Evolutionary conservation across 176 grass and related monocot species (phyloP).

Genomic region (Chloris gayana): DNA sequence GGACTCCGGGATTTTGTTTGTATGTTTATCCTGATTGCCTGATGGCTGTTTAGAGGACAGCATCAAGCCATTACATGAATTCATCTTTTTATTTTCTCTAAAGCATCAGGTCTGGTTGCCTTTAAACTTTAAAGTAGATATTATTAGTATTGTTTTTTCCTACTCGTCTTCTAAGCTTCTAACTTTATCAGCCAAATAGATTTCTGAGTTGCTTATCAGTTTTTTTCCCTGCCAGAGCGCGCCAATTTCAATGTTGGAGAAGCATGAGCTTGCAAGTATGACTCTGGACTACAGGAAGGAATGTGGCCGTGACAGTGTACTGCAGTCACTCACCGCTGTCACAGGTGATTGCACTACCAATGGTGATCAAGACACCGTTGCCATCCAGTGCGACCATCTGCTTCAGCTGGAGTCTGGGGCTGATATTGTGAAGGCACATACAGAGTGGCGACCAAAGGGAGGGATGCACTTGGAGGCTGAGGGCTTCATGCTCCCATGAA

Average conservation of each 20-base stretch:
- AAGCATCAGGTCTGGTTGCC: too few relatives aligned
- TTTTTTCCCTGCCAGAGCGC: constrained; percentile 58
- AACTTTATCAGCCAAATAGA: too few relatives aligned
- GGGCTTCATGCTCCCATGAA: too few relatives aligned
- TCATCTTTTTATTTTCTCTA: too few relatives aligned
- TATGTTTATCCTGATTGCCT: too few relatives aligned
- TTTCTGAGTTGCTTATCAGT: too few relatives aligned
- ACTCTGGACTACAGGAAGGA: constrained; percentile 98
- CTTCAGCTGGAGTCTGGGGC: constrained; percentile 80
- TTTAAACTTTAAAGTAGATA: too few relatives aligned
- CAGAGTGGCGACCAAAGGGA: constrained; percentile 75
- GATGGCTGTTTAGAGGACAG: too few relatives aligned
- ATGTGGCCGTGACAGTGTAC: constrained; percentile 76
- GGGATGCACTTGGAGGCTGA: background rate
- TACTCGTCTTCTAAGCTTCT: too few relatives aligned
- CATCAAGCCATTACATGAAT: too few relatives aligned
- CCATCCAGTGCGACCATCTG: constrained; percentile 82
- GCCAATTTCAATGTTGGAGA: constrained; percentile 87
- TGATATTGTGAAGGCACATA: constrained; percentile 82
- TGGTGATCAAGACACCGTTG: background rate
- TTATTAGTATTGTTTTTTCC: too few relatives aligned
- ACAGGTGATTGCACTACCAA: background rate
- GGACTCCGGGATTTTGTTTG: too few relatives aligned
- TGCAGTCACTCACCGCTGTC: constrained; percentile 75
- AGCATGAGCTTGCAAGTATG: constrained; percentile 88